Conservation (phyloP, 345 rosid genomes). For the Stellera chamaejasme region DNA sequence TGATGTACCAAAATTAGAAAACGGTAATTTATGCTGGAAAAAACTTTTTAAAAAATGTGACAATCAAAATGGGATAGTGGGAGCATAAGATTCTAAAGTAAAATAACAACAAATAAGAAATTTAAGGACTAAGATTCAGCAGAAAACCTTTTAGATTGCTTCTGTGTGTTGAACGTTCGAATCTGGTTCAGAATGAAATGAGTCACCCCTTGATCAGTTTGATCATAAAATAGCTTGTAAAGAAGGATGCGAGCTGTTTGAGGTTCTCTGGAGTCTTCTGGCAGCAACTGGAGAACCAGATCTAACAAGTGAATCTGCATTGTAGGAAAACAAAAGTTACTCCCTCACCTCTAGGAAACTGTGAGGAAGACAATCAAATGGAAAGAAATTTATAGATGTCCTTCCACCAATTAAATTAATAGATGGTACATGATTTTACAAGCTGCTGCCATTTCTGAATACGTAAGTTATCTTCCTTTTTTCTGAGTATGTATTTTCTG, state of each 20-base stretch:
- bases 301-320: constrained; percentile 69
- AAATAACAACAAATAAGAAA: background rate
- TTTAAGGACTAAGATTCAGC: constrained; percentile 4
- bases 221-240: constrained; percentile 91
- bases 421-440: too few relatives aligned
- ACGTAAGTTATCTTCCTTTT: background rate
- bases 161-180: constrained; percentile 67
- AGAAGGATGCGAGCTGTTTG: constrained; percentile 85
- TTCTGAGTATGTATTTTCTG: background rate
- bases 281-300: constrained; percentile 56
- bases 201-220: constrained; percentile 91
- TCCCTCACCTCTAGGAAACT: background rate
- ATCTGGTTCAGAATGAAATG: constrained; percentile 77
- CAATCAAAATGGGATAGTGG: too few relatives aligned
- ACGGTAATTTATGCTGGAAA: too few relatives aligned
- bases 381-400: background rate
- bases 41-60: too few relatives aligned
- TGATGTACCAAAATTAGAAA: too few relatives aligned
- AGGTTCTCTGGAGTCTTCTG: constrained; percentile 83
- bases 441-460: too few relatives aligned
- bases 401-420: background rate
- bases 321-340: constrained; percentile 9
- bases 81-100: too few relatives aligned
- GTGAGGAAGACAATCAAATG: constrained; percentile 1
- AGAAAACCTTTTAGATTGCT: constrained; percentile 77